Percentiles rank a stretch among this genome's conserved stretches.
Evolutionary conservation across 1,139 yeast species (phyloP).

Genomic region (Yamadazyma siamensis): DNA sequence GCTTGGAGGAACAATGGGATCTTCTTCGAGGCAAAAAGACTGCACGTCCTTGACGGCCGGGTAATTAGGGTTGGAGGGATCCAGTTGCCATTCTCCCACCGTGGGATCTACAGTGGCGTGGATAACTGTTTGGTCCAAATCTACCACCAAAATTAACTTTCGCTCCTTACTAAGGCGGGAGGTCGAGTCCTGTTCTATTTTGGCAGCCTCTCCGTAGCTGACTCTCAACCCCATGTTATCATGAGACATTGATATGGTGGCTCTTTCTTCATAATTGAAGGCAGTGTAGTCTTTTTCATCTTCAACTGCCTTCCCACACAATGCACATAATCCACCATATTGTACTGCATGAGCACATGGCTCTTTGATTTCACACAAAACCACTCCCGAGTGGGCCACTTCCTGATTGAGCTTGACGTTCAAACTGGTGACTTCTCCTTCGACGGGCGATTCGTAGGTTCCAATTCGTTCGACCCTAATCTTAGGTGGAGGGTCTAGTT

Average conservation of each 20-base stretch:
- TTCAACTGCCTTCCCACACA: conserved; percentile 85
- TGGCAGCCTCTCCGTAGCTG: conserved; percentile 80
- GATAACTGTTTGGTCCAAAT: conserved; percentile 93
- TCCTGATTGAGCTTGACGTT: conserved; percentile 57
- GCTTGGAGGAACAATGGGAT: conserved; percentile 56
- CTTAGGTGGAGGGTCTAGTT: conserved; percentile 40
- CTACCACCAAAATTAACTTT: conserved; percentile 87
- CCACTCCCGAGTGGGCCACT: conserved; percentile 47
- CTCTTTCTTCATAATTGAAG: conserved; percentile 68
- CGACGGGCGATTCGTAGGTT: conserved; percentile 78
- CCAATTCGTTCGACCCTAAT: conserved; percentile 60
- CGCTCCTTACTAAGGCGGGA: conserved; percentile 56
- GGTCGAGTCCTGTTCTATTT: conserved; percentile 70
- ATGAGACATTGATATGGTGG: conserved; percentile 87
- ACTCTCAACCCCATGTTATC: conserved; percentile 85
- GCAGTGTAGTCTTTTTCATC: conserved; percentile 80
- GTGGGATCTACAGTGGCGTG: conserved; percentile 98
- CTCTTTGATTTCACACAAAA: conserved; percentile 60
- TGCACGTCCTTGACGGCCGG: conserved; percentile 79
- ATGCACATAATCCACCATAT: conserved; percentile 91
- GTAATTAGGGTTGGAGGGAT: conserved; percentile 80
- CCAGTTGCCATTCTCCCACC: conserved; percentile 93
- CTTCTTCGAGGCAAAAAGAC: conserved; percentile 76
- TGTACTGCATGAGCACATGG: conserved; percentile 95
- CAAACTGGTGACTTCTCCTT: conserved; percentile 59